Evolutionary conservation across 2,329 filamentous ascomycete species (phyloP).

Genomic region (Colletotrichum cereale): DNA sequence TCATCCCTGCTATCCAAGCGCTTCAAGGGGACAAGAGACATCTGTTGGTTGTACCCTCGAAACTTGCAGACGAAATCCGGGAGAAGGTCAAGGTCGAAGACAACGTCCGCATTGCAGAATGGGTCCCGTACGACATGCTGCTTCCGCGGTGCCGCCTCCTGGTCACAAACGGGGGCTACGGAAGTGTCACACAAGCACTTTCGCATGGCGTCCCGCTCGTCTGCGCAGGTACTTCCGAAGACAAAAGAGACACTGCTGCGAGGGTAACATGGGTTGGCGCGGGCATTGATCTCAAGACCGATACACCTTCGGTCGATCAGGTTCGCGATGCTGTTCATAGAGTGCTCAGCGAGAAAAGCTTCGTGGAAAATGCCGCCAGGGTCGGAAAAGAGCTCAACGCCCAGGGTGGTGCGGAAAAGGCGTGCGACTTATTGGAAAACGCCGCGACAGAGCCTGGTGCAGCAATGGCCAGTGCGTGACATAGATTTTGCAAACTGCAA

Average conservation of each 20-base stretch:
- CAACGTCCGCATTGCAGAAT: slow-evolving; percentile 50
- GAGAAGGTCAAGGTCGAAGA: slow-evolving; percentile 39
- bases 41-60: slow-evolving; percentile 51
- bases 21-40: slow-evolving; percentile 46
- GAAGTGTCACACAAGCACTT: slow-evolving; percentile 52
- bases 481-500: not conserved
- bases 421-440: slow-evolving; percentile 48
- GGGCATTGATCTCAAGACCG: slow-evolving; percentile 53
- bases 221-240: slow-evolving; percentile 53
- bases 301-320: slow-evolving; percentile 47
- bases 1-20: slow-evolving; percentile 53
- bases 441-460: slow-evolving; percentile 3
- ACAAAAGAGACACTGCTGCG: slow-evolving; percentile 53
- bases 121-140: slow-evolving; percentile 53
- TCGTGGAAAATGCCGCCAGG: slow-evolving; percentile 42
- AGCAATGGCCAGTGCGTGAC: not conserved
- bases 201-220: slow-evolving; percentile 52
- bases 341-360: slow-evolving; percentile 45
- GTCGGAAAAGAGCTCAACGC: slow-evolving; percentile 47
- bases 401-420: slow-evolving; percentile 45
- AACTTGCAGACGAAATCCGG: slow-evolving; percentile 46
- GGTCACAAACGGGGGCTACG: slow-evolving; percentile 54
- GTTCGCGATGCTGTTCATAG: slow-evolving; percentile 44
- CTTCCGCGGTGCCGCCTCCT: slow-evolving; percentile 51
- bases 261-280: slow-evolving; percentile 49